A percentile compares a stretch with the other conserved stretches of the same genome.
These are phyloP conservation scores for Allomyces macrogynus DNA, from an alignment of 192 early-diverging fungal species.

Conservation along the genomic window DNA sequence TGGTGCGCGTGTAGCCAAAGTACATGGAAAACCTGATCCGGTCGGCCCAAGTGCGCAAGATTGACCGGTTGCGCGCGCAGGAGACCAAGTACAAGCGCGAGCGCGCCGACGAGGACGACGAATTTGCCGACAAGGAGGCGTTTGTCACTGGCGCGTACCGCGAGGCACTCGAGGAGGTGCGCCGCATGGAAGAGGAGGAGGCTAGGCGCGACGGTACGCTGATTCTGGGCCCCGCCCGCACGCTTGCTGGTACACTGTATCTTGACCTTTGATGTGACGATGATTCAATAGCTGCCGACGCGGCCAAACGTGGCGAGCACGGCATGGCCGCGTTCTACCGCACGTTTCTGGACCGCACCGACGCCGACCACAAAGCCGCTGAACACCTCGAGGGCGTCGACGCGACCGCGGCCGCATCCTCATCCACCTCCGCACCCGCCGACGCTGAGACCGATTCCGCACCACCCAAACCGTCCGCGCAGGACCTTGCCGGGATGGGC, in stretches of 20 bases:
- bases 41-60: conserved; percentile 43
- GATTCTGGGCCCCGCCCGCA: too few species aligned
- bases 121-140: conserved; percentile 54
- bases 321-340: conserved; percentile 7
- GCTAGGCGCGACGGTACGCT: background rate
- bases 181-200: conserved; percentile 35
- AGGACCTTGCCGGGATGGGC: conserved; percentile 15
- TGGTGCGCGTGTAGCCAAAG: conserved; percentile 23
- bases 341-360: conserved; percentile 21
- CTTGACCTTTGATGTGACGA: too few species aligned
- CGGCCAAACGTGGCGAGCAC: conserved; percentile 39
- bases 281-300: conserved; percentile 1
- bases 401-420: conserved; percentile 4
- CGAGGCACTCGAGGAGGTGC: conserved; percentile 37
- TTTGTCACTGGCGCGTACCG: conserved; percentile 57
- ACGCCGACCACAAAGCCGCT: conserved; percentile 12
- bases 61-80: conserved; percentile 45
- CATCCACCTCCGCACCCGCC: background rate
- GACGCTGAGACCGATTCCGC: conserved; percentile 7
- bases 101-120: conserved; percentile 45
- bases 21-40: conserved; percentile 42
- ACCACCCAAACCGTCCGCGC: conserved; percentile 2
- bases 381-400: conserved; percentile 2
- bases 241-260: too few species aligned
- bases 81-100: conserved; percentile 49